Percentiles rank a stretch among this genome's conserved stretches.
Conservation (phyloP, 768 basidiomycete genomes). For the Leucocoprinus leucothites region DNA sequence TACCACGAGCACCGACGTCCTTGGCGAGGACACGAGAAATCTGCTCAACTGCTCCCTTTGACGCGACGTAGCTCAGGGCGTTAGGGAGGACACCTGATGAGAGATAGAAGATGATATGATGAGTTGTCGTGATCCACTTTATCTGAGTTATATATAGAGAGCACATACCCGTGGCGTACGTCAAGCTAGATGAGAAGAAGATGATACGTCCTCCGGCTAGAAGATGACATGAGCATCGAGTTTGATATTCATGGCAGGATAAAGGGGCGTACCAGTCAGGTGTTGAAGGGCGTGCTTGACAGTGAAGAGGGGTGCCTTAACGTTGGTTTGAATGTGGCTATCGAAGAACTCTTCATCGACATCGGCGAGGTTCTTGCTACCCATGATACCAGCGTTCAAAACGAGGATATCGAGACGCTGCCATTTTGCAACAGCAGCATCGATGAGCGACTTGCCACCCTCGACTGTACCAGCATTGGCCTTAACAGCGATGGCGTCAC, state of each 20-base stretch:
- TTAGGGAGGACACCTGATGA: slow-evolving; percentile 38
- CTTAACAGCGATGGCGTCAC: slow-evolving; percentile 46
- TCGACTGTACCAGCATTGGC: slow-evolving; percentile 48
- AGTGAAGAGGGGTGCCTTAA: slow-evolving; percentile 58
- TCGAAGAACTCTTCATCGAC: slow-evolving; percentile 53
- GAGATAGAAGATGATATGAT: neutral
- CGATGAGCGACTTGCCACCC: slow-evolving; percentile 45
- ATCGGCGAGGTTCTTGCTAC: slow-evolving; percentile 43
- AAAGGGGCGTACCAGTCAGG: slow-evolving; percentile 35
- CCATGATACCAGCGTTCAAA: slow-evolving; percentile 58
- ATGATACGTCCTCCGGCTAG: slow-evolving; percentile 52
- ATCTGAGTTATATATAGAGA: slow-evolving; percentile 3
- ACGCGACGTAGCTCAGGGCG: slow-evolving; percentile 48
- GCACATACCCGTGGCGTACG: slow-evolving; percentile 33
- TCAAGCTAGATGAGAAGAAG: slow-evolving; percentile 54
- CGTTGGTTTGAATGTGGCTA: slow-evolving; percentile 49
- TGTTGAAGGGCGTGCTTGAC: slow-evolving; percentile 42
- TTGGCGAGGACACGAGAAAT: slow-evolving; percentile 55
- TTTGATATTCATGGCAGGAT: neutral
- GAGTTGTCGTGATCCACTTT: neutral
- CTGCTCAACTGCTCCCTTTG: slow-evolving; percentile 62
- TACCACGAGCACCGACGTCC: slow-evolving; percentile 48
- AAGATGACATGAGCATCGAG: neutral
- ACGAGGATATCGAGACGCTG: slow-evolving; percentile 58
- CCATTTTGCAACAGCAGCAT: slow-evolving; percentile 44